These are phyloP conservation scores for Gossypium lobatum DNA, from an alignment of 441 rosid species.

Conservation along the genomic window DNA sequence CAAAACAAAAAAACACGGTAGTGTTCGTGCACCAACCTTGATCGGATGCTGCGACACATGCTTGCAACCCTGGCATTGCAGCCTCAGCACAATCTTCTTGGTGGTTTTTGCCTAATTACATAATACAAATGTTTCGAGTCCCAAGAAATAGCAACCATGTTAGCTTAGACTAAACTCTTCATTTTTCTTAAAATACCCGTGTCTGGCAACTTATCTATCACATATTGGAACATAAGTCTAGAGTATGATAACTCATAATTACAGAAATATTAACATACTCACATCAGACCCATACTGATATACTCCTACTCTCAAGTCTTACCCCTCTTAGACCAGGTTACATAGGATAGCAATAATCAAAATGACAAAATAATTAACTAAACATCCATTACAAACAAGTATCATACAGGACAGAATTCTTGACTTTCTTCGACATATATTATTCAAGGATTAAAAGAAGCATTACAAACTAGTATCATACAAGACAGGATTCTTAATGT, in stretches of 20 bases:
- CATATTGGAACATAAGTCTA: no score
- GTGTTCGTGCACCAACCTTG: conserved; percentile 23
- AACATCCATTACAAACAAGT: background rate
- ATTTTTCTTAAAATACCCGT: no score
- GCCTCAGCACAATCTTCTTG: conserved; percentile 59
- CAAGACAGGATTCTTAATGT: background rate
- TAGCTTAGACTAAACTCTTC: background rate
- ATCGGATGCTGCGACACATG: conserved; percentile 55
- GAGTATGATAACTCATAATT: background rate
- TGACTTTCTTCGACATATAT: background rate
- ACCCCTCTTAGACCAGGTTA: background rate
- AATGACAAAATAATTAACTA: background rate
- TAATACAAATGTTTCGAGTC: background rate
- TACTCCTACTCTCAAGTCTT: background rate
- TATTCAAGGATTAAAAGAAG: no score
- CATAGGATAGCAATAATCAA: background rate
- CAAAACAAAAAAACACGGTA: background rate
- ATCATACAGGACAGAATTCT: background rate
- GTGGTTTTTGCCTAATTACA: conserved; percentile 46
- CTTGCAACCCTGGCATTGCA: conserved; percentile 60
- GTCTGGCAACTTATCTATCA: background rate
- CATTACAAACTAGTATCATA: no score
- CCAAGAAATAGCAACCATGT: background rate
- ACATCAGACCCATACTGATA: background rate
- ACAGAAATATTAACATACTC: no score